These are phyloP conservation scores for Glaciozyma antarctica DNA, from an alignment of 768 basidiomycete genomes.

Conservation along the genomic window DNA sequence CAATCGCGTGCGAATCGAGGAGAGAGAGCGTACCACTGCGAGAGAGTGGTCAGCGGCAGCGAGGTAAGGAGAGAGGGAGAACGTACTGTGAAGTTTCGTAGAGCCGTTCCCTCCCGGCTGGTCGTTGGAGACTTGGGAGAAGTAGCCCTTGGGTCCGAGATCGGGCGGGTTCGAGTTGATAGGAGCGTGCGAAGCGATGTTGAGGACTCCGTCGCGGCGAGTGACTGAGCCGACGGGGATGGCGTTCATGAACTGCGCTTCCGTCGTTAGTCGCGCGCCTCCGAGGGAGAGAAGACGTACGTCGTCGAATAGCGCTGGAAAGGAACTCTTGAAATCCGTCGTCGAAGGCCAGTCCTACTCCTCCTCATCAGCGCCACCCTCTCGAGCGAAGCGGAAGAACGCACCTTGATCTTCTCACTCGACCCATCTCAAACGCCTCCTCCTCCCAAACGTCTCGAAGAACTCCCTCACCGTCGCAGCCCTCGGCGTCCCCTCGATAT, in stretches of 20 bases:
- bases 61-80: neutral
- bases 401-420: conserved; percentile 67
- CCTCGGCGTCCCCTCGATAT: conserved; percentile 45
- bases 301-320: conserved; percentile 78
- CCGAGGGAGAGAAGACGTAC: neutral
- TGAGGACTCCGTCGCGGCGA: conserved; percentile 77
- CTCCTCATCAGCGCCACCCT: neutral
- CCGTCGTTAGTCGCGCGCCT: neutral
- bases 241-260: conserved; percentile 51
- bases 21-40: neutral
- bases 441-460: conserved; percentile 64
- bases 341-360: conserved; percentile 87
- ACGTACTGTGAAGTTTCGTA: conserved; percentile 76
- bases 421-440: conserved; percentile 37
- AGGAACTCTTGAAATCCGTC: conserved; percentile 68
- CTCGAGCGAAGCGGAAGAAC: too few relatives aligned
- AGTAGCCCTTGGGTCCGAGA: conserved; percentile 57
- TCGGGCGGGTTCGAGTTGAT: conserved; percentile 67
- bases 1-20: neutral
- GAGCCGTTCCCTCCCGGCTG: conserved; percentile 64
- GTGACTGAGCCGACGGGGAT: conserved; percentile 85
- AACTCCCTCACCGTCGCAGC: conserved; percentile 64
- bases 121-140: conserved; percentile 51
- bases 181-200: conserved; percentile 83
- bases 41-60: too few relatives aligned